These are phyloP conservation scores for Acrocalymma vagum DNA, from an alignment of 2,329 filamentous ascomycete genomes.

Conservation along the genomic window DNA sequence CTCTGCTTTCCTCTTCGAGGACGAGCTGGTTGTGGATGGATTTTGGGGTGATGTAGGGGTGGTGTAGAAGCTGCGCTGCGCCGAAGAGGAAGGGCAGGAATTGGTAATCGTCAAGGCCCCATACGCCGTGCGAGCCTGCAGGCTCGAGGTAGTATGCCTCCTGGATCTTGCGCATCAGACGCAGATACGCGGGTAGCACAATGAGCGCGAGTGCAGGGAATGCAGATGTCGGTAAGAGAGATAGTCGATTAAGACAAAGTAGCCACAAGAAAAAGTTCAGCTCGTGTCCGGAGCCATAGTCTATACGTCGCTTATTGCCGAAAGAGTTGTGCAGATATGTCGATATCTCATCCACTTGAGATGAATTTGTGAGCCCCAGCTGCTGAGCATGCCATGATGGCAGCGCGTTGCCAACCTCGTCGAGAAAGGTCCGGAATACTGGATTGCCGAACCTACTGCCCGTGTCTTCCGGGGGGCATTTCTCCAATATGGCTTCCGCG, in stretches of 20 bases:
- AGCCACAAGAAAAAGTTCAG: slow-evolving; percentile 98
- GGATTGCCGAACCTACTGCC: slow-evolving; percentile 96
- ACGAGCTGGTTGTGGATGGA: slow-evolving; percentile 86
- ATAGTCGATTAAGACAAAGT: slow-evolving; percentile 87
- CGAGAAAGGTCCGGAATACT: slow-evolving; percentile 83
- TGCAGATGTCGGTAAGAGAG: slow-evolving; percentile 68
- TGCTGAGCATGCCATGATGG: slow-evolving; percentile 68
- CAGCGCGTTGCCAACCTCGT: slow-evolving; percentile 62
- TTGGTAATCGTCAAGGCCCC: slow-evolving; percentile 63
- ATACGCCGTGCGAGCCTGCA: slow-evolving; percentile 61
- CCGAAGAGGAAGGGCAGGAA: slow-evolving; percentile 63
- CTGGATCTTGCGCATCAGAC: slow-evolving; percentile 87
- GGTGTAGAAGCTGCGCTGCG: slow-evolving; percentile 67
- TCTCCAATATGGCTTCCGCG: slow-evolving; percentile 70
- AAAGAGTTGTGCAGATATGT: slow-evolving; percentile 85
- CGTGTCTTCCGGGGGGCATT: slow-evolving; percentile 83
- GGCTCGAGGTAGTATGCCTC: slow-evolving; percentile 96
- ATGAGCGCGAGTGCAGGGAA: slow-evolving; percentile 79
- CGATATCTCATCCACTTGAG: slow-evolving; percentile 74
- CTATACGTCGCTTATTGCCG: slow-evolving; percentile 81
- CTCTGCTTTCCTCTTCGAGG: slow-evolving; percentile 82
- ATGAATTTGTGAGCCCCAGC: slow-evolving; percentile 62
- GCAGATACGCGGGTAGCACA: slow-evolving; percentile 84
- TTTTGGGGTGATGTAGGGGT: slow-evolving; percentile 63
- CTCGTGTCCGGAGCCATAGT: slow-evolving; percentile 97